Base-by-base conservation (phyloP, 306 rosid species). In the Gillenia trifoliata region DNA sequence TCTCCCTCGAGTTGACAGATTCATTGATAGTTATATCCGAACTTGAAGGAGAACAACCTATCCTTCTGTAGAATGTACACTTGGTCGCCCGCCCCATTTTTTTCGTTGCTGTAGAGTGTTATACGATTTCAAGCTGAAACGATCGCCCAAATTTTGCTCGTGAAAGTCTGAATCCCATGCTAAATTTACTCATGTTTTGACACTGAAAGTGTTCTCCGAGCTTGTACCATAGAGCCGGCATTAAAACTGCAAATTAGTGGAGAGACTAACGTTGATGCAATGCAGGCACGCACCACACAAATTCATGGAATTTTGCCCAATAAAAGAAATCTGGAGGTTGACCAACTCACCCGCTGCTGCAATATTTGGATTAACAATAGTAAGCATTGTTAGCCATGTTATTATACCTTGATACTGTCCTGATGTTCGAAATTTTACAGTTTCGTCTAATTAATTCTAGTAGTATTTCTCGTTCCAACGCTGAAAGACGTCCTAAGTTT, bases 1-100 rank as follows among this genome's bases (percentile, higher is more conserved):
- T 94, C 73, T 87, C 88, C 78, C 93, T 94, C 69, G 85, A 86
- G 77, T 54, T 82, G 85, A 87, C 91, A 6, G 97, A 94, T 68
- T 89, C 92, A 2, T 80, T 94, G 82, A 92, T 94, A 47, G 99
- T 94, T 72, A 90, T 94, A 79, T 94, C 99, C 28, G 97, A 94
- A 83, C 88, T 90, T 52, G 96, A 94, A 84, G 97, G 93, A 81
- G 97, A 91, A 78, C 97, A 89, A 36, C 96, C 97, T 12, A 73
- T 89, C 36, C 3, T 81, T 26, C 6, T 82, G 79, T 80, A 72
- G 74, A 71, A 57, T 17, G 49, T 22, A 67, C 63, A 68, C 61
- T 63, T 72, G 50, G 64, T 67, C 71, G 62, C 71, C 45, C 11
- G 23, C 52, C 60, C 56, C 66, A 29, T 67, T 41, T 54, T 33